Percentiles rank a stretch among this genome's conserved stretches.
Conservation (phyloP, 805 yeast genomes). For the Cyberlindnera veronae region DNA sequence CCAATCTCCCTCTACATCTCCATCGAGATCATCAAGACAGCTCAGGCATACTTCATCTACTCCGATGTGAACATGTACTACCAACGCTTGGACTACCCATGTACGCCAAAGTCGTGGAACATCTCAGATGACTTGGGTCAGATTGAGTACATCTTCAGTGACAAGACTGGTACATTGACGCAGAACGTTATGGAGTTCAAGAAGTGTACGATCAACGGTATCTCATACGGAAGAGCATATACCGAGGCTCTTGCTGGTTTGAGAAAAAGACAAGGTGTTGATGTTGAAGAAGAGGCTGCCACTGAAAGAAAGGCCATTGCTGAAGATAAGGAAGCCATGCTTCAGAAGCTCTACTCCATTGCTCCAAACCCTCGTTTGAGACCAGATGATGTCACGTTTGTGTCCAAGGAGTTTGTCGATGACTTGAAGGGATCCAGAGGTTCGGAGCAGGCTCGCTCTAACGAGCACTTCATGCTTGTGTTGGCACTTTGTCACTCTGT, state of each 20-base stretch:
- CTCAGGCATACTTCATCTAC: conserved; percentile 76
- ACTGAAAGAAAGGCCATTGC: conserved; percentile 50
- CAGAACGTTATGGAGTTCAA: conserved; percentile 86
- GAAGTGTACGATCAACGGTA: conserved; percentile 73
- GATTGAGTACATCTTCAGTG: conserved; percentile 80
- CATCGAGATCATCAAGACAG: conserved; percentile 76
- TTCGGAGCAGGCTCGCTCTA: conserved; percentile 49
- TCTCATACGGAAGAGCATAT: conserved; percentile 72
- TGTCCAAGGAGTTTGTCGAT: conserved; percentile 61
- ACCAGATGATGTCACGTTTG: conserved; percentile 64
- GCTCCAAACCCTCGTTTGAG: conserved; percentile 38
- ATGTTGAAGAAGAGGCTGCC: conserved; percentile 59
- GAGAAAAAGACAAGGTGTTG: conserved; percentile 73
- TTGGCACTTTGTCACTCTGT: conserved; percentile 80
- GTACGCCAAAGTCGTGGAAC: conserved; percentile 82
- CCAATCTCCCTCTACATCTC: conserved; percentile 83
- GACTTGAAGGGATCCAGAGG: conserved; percentile 56
- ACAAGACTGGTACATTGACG: conserved; percentile 81
- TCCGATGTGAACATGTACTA: conserved; percentile 74
- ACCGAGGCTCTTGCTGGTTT: conserved; percentile 82
- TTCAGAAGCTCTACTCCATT: conserved; percentile 39
- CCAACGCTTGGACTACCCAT: conserved; percentile 67
- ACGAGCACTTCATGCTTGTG: conserved; percentile 73
- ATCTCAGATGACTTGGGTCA: conserved; percentile 86
- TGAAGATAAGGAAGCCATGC: conserved; percentile 58